Conservation (phyloP, 495 filamentous ascomycete genomes). For the Penicillium roqueforti region DNA sequence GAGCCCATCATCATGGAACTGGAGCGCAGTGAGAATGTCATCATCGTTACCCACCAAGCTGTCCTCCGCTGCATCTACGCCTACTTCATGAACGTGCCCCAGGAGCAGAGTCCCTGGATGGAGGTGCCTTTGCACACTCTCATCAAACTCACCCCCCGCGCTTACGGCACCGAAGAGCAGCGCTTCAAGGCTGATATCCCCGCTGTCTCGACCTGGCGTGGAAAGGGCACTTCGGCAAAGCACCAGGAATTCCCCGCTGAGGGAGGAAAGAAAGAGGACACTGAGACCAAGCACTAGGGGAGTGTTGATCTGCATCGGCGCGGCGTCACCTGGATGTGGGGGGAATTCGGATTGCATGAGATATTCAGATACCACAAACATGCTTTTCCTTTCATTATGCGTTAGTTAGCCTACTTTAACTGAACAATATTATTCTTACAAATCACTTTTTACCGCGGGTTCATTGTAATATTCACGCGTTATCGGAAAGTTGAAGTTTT, state of each 20-base stretch:
- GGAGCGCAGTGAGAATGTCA: constrained; percentile 90
- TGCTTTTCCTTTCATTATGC: constrained; percentile 1
- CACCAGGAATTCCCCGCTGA: constrained; percentile 48
- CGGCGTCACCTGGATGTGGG: constrained; percentile 10
- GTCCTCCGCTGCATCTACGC: constrained; percentile 96
- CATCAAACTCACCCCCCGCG: constrained; percentile 90
- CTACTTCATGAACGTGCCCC: constrained; percentile 95
- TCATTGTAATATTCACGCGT: not conserved
- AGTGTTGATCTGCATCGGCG: constrained; percentile 13
- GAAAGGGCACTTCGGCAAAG: constrained; percentile 84
- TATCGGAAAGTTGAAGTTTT: not conserved
- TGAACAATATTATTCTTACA: not conserved
- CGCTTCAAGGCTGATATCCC: constrained; percentile 84
- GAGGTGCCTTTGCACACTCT: constrained; percentile 90
- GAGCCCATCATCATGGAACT: constrained; percentile 99
- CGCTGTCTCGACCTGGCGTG: constrained; percentile 91
- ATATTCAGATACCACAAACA: constrained; percentile 20
- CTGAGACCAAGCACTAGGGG: constrained; percentile 5
- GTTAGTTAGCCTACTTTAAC: constrained; percentile 2
- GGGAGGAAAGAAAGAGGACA: constrained; percentile 7
- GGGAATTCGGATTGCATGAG: constrained; percentile 13
- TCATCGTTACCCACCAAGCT: constrained; percentile 97
- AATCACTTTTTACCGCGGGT: not conserved
- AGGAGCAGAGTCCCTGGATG: constrained; percentile 96
- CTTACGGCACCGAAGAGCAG: constrained; percentile 89